Base-by-base conservation (phyloP, 495 filamentous ascomycete genomes). In the Neurospora tetraspora region DNA sequence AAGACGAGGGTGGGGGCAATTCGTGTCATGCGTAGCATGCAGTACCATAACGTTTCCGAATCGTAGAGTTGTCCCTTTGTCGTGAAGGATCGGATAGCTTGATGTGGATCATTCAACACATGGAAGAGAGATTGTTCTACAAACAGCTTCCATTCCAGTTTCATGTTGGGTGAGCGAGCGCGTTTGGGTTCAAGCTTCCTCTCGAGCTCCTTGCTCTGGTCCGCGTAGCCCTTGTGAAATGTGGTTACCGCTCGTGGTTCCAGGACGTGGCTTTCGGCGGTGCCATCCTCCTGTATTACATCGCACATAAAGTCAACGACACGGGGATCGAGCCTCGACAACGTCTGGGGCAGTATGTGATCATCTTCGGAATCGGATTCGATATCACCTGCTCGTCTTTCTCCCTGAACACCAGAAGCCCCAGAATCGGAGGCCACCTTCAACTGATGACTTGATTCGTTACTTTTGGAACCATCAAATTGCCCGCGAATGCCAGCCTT, bases 71-170 rank as follows among this genome's bases (percentile, higher is more conserved):
- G 81, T 4, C 83, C 81, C 1, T 82, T 77, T 65, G 82, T 80
- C 23, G 83, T 84, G 80, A 96, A 96, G 0, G 92, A 94, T 68
- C 78, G 81, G 23, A 94, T 74, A 34, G 92, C 82, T 9, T 90
- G 86, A 42, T 84, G 84, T 0, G 91, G 87, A 71, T 88, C 89
- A 74, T 91, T 90, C 39, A 96, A 80, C 6, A 91, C 86, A 74
- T 91, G 91, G 78, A 92, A 94, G 4, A 94, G 80, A 69, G 89
- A 92, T 74, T 95, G 92, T 31, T 91, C 88, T 45, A 90, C 82
- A 77, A 94, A 96, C 4, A 80, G 72, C 78, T 79, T 86, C 88
- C 83, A 86, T 74, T 83, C 81, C 47, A 81, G 80, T 68, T 76
- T 84, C 70, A 80, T 47, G 71, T 80, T 74, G 59, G 73, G 27